phyloP scores from a whole-genome alignment of 176 grass and related monocot species.

The Oropetium thomaeum region DNA sequence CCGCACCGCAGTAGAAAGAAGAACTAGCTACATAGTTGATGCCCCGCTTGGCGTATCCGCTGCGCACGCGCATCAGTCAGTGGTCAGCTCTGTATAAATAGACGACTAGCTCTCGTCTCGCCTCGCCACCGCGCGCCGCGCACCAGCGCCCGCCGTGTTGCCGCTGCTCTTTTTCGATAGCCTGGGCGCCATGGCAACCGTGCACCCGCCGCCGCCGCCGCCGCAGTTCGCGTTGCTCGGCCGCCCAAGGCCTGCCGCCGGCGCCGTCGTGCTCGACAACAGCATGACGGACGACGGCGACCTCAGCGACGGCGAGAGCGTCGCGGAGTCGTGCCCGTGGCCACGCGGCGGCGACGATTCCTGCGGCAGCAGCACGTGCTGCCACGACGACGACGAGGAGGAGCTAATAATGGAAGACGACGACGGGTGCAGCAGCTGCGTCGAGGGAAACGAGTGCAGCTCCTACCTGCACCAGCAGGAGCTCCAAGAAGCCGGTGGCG shows the following conservation, averaged over 20 bases:
- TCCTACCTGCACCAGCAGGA: not conserved
- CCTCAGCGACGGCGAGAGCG: slow-evolving; percentile 49
- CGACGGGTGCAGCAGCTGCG: slow-evolving; percentile 52
- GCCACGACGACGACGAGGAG: not conserved
- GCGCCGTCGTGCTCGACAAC: not conserved
- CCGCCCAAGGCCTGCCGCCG: not conserved
- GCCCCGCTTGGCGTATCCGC: not conserved
- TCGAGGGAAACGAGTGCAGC: slow-evolving; percentile 18
- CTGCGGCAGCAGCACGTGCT: slow-evolving; percentile 6
- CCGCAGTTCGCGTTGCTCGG: slow-evolving; percentile 6
- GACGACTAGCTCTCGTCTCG: not conserved
- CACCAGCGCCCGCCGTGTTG: no score
- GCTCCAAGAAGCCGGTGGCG: not conserved
- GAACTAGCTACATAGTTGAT: not conserved
- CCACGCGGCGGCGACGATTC: not conserved
- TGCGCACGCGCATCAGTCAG: not conserved
- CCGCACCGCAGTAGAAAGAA: not conserved
- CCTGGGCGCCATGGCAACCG: slow-evolving; percentile 32
- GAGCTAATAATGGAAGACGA: slow-evolving; percentile 16
- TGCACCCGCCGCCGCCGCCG: slow-evolving; percentile 18
- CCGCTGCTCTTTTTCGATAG: no score
- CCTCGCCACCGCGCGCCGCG: not conserved
- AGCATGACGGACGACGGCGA: not conserved
- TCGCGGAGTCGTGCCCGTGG: slow-evolving; percentile 42
- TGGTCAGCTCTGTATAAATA: slow-evolving; percentile 31